Evolutionary conservation across 441 rosid species (phyloP).

Genomic region (Brassica hybrid): DNA sequence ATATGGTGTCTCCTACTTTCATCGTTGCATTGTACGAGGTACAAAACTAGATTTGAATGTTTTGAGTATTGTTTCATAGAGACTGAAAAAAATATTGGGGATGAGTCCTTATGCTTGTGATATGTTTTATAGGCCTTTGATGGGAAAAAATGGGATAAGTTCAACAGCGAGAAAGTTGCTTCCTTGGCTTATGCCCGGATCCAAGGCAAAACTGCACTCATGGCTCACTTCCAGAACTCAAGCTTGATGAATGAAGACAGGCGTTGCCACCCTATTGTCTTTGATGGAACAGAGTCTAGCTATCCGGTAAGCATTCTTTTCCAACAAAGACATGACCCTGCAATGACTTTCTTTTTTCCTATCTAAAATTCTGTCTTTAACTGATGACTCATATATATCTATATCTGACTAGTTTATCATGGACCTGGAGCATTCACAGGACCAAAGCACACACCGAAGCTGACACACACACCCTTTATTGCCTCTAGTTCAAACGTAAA

Average conservation of each 20-base stretch:
- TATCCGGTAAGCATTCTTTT: constrained; percentile 60
- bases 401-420: constrained; percentile 13
- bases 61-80: background rate
- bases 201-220: constrained; percentile 90
- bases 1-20: constrained; percentile 82
- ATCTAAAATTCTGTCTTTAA: background rate
- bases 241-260: constrained; percentile 98
- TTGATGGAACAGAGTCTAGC: constrained; percentile 70
- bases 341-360: background rate
- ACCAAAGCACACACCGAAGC: constrained; percentile 7
- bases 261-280: constrained; percentile 87
- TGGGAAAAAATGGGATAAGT: constrained; percentile 98
- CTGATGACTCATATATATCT: background rate
- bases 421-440: constrained; percentile 3
- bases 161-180: constrained; percentile 96
- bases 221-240: constrained; percentile 92
- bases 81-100: background rate
- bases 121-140: constrained; percentile 65
- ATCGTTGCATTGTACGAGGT: constrained; percentile 87
- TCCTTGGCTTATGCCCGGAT: constrained; percentile 94
- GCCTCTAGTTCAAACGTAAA: constrained; percentile 21
- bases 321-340: constrained; percentile 1
- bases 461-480: constrained; percentile 8
- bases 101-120: constrained; percentile 18
- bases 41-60: constrained; percentile 14